Evolutionary conservation across 1,139 yeast species (phyloP).

Genomic region (Debaryomyces sp.): DNA sequence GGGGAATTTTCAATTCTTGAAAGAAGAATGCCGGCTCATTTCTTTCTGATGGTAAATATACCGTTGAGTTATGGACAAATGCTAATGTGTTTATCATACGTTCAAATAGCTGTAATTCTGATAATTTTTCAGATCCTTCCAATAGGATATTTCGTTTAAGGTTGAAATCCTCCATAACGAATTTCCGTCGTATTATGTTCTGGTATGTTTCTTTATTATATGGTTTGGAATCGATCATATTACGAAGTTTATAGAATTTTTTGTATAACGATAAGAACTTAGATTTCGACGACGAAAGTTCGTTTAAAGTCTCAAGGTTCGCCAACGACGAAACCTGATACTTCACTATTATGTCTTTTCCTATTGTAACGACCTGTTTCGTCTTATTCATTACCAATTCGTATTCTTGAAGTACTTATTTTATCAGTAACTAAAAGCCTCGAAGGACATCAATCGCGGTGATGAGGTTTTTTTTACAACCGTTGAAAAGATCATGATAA

Average conservation of each 20-base stretch:
- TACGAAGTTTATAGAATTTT: constrained; percentile 34
- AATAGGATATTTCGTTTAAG: constrained; percentile 18
- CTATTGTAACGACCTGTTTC: constrained; percentile 4
- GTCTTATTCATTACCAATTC: constrained; percentile 6
- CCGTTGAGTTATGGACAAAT: constrained; percentile 45
- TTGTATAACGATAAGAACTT: constrained; percentile 29
- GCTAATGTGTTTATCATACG: constrained; percentile 37
- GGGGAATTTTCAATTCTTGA: constrained; percentile 23
- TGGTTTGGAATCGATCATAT: constrained; percentile 23
- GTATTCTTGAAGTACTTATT: neutral
- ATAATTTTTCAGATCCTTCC: constrained; percentile 10
- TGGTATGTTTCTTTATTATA: constrained; percentile 19
- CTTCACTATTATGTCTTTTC: constrained; percentile 7
- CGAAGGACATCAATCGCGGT: neutral
- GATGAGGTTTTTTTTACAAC: constrained; percentile 6
- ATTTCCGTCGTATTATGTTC: constrained; percentile 28
- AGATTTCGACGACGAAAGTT: constrained; percentile 15
- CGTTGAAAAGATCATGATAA: neutral
- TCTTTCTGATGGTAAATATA: constrained; percentile 14
- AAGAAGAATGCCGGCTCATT: constrained; percentile 21
- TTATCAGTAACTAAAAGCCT: neutral
- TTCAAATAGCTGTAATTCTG: constrained; percentile 19
- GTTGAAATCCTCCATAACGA: constrained; percentile 25
- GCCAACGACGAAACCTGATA: constrained; percentile 11
- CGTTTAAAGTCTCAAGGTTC: constrained; percentile 12